Conservation (phyloP, 129 eudicot species). For the Heracleum sosnowskyi region DNA sequence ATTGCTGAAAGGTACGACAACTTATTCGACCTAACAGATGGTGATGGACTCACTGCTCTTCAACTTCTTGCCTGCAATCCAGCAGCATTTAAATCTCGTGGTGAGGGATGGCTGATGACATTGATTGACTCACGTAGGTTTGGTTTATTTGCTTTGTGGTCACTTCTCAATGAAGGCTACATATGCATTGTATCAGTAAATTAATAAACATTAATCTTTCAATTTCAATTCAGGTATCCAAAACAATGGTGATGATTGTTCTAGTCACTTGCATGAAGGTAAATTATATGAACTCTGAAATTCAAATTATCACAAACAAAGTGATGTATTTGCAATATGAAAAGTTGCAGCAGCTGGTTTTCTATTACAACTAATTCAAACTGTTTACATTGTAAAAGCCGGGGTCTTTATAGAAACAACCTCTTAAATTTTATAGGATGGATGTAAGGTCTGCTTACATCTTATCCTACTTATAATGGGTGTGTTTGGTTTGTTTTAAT, state of each 20-base stretch:
- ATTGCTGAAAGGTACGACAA: conserved; percentile 21
- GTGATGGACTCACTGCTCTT: conserved; percentile 33
- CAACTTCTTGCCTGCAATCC: conserved; percentile 10
- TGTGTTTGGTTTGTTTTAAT: no score
- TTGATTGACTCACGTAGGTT: conserved; percentile 15
- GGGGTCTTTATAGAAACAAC: neutral
- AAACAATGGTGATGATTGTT: neutral
- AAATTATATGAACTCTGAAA: neutral
- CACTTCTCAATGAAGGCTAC: neutral
- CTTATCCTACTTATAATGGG: neutral
- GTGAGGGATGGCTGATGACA: neutral
- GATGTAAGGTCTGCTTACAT: neutral
- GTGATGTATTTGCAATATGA: neutral
- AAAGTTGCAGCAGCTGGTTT: neutral
- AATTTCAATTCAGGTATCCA: neutral
- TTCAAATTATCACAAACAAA: neutral
- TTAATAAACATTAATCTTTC: neutral
- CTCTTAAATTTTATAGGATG: neutral
- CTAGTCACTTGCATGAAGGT: conserved; percentile 5
- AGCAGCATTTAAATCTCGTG: neutral
- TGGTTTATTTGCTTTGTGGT: neutral
- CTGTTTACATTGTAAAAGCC: neutral
- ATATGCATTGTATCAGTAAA: neutral
- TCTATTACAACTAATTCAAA: neutral
- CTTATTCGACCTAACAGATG: conserved; percentile 22